phyloP scores from a whole-genome alignment of 2,329 filamentous ascomycete species.

The Apiospora sp. region DNA sequence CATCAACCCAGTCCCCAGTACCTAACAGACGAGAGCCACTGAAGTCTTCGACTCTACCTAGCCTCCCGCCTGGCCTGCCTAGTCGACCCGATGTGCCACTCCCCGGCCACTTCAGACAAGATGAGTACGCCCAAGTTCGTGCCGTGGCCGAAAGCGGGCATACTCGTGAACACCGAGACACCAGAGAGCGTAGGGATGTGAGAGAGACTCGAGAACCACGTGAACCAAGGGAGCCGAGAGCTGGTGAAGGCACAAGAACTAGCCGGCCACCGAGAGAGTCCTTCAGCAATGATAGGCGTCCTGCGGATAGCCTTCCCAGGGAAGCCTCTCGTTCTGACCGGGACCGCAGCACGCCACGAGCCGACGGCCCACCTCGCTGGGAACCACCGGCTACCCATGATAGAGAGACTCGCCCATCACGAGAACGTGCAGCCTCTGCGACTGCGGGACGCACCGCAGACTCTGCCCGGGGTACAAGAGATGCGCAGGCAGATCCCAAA shows the following conservation, averaged over 20 bases:
- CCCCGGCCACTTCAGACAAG: slow-evolving; percentile 55
- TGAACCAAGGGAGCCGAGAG: slow-evolving; percentile 46
- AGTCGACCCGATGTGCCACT: slow-evolving; percentile 66
- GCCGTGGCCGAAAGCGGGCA: slow-evolving; percentile 35
- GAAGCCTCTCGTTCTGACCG: slow-evolving; percentile 49
- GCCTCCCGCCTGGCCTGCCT: slow-evolving; percentile 52
- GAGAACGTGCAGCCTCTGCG: slow-evolving; percentile 44
- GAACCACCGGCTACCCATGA: slow-evolving; percentile 46
- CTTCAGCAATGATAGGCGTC: slow-evolving; percentile 50
- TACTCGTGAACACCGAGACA: slow-evolving; percentile 39
- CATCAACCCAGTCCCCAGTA: slow-evolving; percentile 32
- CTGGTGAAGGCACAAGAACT: slow-evolving; percentile 46
- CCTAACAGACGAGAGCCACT: slow-evolving; percentile 42
- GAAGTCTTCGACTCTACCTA: slow-evolving; percentile 40
- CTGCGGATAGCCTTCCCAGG: slow-evolving; percentile 45
- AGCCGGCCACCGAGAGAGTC: slow-evolving; percentile 53
- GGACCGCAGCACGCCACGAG: slow-evolving; percentile 45
- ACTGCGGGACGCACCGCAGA: slow-evolving; percentile 38
- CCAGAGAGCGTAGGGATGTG: slow-evolving; percentile 33
- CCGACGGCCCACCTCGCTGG: slow-evolving; percentile 39
- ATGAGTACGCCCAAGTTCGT: slow-evolving; percentile 53
- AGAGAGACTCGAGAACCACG: slow-evolving; percentile 51
- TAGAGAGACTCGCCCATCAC: slow-evolving; percentile 42
- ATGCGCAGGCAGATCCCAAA: slow-evolving; percentile 39
- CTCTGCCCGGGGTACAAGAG: slow-evolving; percentile 35